Evolutionary conservation across 2,329 filamentous ascomycete species (phyloP), one percentile per base, ranked within the genome.

Genomic region (Aspergillus sp.): DNA sequence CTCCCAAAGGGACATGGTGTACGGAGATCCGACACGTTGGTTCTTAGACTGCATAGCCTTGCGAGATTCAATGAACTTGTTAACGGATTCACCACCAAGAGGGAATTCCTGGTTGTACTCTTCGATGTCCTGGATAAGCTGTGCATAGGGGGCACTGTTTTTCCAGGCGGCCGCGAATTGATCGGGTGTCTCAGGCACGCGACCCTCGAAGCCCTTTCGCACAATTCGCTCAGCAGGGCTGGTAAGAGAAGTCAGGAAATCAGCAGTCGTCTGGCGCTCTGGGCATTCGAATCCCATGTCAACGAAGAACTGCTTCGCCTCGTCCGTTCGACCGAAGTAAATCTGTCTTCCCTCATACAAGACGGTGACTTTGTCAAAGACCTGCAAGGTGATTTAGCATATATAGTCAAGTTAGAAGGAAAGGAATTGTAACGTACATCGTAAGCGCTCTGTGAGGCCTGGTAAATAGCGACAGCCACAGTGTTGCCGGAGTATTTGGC

Each of bases 331-430:
- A 0, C 90, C 90, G 63, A 89, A 93, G 76, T 86, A 93, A 65
- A 93, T 92, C 68, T 92, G 84, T 1, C 87, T 81, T 2, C 90
- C 90, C 64, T 91, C 87, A 67, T 92, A 91, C 0, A 92, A 76
- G 0, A 93, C 86, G 0, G 84, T 81, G 0, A 85, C 85, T 69
- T 91, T 91, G 71, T 92, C 89, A 62, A 92, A 92, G 22, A 84
- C 74, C 56, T 86, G 78, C 24, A 76, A 72, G 54, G 30, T 26
- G 39, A 4, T 12, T 53, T 36, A 57, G 34, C 43, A 41, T 8
- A 30, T 30, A 4, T 30, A 9, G n/a, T 22, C 8, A 38, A 32
- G 26, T 9, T 24, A 11, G 7, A 13, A 18, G 26, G 24, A 7
- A 17, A 7, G 0, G 18, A 8, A 36, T 11, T 8, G 12, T 6